phyloP scores from a whole-genome alignment of 108 stramenopile species.

The Pinguiococcus pyrenoidosus region DNA sequence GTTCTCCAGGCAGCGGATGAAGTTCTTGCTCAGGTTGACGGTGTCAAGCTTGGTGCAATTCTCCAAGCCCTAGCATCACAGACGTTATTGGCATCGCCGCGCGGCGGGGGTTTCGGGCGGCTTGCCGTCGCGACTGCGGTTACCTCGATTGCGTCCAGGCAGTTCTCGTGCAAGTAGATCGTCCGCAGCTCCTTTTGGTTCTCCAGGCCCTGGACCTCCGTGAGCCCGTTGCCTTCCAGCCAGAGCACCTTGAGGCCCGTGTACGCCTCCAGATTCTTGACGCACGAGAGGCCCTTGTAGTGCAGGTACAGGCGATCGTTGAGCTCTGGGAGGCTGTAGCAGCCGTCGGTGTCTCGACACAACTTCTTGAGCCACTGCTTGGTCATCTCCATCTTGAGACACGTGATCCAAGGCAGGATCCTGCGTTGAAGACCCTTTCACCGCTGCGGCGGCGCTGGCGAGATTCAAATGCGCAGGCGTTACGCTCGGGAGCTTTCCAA shows the following conservation, averaged over 20 bases:
- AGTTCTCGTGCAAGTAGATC: conserved; percentile 49
- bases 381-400: conserved; percentile 46
- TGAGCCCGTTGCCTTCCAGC: conserved; percentile 51
- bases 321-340: conserved; percentile 40
- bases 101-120: too few relatives aligned
- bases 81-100: too few relatives aligned
- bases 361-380: conserved; percentile 20
- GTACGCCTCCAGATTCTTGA: conserved; percentile 53
- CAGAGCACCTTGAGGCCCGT: conserved; percentile 49
- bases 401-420: too few relatives aligned
- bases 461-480: too few relatives aligned
- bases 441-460: too few relatives aligned
- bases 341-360: conserved; percentile 41
- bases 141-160: conserved; percentile 47
- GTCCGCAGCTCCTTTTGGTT: conserved; percentile 30
- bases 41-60: conserved; percentile 25
- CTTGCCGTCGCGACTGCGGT: too few relatives aligned
- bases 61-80: conserved; percentile 38
- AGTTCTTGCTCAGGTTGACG: conserved; percentile 49
- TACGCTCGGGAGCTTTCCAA: too few relatives aligned
- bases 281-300: conserved; percentile 49
- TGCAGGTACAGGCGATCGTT: conserved; percentile 61
- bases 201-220: conserved; percentile 37
- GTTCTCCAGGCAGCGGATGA: conserved; percentile 23
- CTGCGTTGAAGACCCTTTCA: too few relatives aligned